These are phyloP conservation scores for Trichomonascaceae sp. DNA, from an alignment of 1,139 yeast genomes.

Conservation along the genomic window DNA sequence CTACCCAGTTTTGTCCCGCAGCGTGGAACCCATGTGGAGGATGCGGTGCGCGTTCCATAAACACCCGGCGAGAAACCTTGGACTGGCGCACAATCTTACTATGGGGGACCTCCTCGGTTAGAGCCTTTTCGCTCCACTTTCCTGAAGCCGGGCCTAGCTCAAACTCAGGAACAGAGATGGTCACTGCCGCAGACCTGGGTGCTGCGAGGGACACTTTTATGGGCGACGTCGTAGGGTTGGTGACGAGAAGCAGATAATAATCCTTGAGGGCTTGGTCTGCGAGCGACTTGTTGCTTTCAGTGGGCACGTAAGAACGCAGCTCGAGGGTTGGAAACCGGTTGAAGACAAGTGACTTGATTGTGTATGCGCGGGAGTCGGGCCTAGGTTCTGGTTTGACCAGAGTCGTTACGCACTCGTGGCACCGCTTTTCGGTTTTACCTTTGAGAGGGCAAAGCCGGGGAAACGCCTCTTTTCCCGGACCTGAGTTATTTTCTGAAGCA, in stretches of 20 bases:
- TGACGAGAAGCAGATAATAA: slow-evolving; percentile 12
- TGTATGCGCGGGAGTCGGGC: slow-evolving; percentile 16
- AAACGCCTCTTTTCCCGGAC: slow-evolving; percentile 3
- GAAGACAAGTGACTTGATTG: slow-evolving; percentile 16
- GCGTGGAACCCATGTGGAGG: not conserved
- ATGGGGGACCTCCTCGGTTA: slow-evolving; percentile 18
- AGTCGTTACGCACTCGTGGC: slow-evolving; percentile 19
- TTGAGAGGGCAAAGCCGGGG: slow-evolving; percentile 16
- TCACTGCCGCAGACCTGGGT: slow-evolving; percentile 11
- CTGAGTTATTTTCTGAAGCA: no score
- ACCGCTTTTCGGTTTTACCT: slow-evolving; percentile 16
- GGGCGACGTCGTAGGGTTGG: slow-evolving; percentile 15
- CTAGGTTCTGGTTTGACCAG: slow-evolving; percentile 20
- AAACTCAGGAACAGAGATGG: slow-evolving; percentile 15
- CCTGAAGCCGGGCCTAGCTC: slow-evolving; percentile 18
- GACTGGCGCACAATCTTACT: slow-evolving; percentile 18
- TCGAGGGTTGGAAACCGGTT: slow-evolving; percentile 13
- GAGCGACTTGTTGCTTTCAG: slow-evolving; percentile 4
- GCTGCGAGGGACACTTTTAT: slow-evolving; percentile 18
- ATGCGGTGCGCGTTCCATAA: slow-evolving; percentile 11
- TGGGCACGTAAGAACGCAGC: slow-evolving; percentile 2
- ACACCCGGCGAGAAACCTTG: slow-evolving; percentile 16
- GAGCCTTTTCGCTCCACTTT: slow-evolving; percentile 18
- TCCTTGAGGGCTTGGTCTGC: slow-evolving; percentile 3
- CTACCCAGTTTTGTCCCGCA: not conserved